These are phyloP conservation scores for Coemansia sp. DNA, from an alignment of 192 early-diverging fungal genomes.

Conservation along the genomic window DNA sequence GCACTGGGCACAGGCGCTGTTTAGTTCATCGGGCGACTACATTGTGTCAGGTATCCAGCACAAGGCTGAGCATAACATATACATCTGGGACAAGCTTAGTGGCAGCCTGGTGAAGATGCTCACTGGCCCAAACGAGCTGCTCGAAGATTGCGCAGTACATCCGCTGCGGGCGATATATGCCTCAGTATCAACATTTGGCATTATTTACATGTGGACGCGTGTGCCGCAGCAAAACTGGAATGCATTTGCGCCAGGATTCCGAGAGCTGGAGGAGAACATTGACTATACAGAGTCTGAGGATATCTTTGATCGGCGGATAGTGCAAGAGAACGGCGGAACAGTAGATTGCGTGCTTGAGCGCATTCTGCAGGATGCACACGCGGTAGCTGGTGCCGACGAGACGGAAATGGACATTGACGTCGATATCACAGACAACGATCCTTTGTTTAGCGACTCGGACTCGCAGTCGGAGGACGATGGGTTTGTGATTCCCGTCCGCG, in stretches of 20 bases:
- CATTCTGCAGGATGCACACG: conserved; percentile 10
- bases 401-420: conserved; percentile 24
- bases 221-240: conserved; percentile 80
- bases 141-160: conserved; percentile 82
- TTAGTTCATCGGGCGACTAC: conserved; percentile 87
- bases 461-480: conserved; percentile 38
- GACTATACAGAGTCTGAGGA: conserved; percentile 93
- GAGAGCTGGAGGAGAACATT: conserved; percentile 90
- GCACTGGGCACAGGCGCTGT: conserved; percentile 86
- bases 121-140: conserved; percentile 81
- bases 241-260: conserved; percentile 92
- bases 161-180: conserved; percentile 80
- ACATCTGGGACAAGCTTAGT: conserved; percentile 85
- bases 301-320: conserved; percentile 73
- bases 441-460: conserved; percentile 52
- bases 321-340: conserved; percentile 8
- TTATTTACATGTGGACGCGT: conserved; percentile 87
- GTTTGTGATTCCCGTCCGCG: conserved; percentile 36
- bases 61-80: conserved; percentile 91
- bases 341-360: conserved; percentile 30
- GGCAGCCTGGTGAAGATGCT: conserved; percentile 87
- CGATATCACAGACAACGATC: conserved; percentile 49
- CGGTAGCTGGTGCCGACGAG: not conserved
- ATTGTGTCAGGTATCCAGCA: conserved; percentile 80
- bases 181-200: conserved; percentile 78